Percentiles rank a stretch among this genome's conserved stretches.
Evolutionary conservation across 1,284 basidiomycete genomes (phyloP).

Genomic region (Fomitopsis schrenkii): DNA sequence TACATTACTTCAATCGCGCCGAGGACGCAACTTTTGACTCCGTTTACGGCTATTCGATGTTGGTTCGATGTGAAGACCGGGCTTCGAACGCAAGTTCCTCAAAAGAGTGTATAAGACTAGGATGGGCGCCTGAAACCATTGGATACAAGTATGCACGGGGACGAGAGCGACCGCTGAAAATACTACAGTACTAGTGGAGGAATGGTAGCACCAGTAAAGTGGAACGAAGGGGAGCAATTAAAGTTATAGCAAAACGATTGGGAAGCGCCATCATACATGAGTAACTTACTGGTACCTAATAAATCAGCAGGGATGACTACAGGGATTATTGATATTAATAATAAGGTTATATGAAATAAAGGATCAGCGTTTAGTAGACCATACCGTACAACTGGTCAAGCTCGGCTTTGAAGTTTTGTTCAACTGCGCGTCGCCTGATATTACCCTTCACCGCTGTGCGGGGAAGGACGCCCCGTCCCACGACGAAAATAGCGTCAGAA

Average conservation of each 20-base stretch:
- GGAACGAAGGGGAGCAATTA: too few relatives aligned
- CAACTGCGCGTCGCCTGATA: constrained; percentile 59
- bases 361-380: constrained; percentile 9
- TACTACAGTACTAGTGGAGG: too few relatives aligned
- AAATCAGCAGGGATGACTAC: background rate
- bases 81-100: too few relatives aligned
- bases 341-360: background rate
- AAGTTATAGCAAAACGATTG: background rate
- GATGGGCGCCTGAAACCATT: too few relatives aligned
- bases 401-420: constrained; percentile 46
- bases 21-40: background rate
- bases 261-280: background rate
- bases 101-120: too few relatives aligned
- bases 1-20: background rate
- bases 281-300: background rate
- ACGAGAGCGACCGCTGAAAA: too few relatives aligned
- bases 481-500: constrained; percentile 51
- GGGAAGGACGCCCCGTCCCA: constrained; percentile 50
- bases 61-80: too few relatives aligned
- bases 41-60: background rate
- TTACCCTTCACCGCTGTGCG: constrained; percentile 69
- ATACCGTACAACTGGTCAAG: constrained; percentile 49
- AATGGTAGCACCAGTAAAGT: too few relatives aligned
- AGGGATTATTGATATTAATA: background rate
- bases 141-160: too few relatives aligned